Evolutionary conservation across 2,329 filamentous ascomycete genomes (phyloP), one percentile per base, ranked within the genome.

Genomic region (Aspergillus neotritici): DNA sequence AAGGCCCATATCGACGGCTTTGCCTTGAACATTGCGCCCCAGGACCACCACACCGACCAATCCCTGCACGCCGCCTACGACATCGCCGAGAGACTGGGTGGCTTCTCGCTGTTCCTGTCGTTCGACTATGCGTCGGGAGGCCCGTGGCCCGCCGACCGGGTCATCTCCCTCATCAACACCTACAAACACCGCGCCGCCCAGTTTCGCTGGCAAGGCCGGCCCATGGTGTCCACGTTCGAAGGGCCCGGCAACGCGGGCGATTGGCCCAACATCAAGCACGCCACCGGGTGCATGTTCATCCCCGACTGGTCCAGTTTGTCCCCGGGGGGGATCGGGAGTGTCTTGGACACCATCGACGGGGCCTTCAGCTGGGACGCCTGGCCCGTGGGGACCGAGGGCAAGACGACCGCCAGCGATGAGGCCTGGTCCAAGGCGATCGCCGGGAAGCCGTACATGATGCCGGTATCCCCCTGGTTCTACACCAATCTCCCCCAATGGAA

Each of bases 381-480:
- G 70, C 65, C 69, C 0, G 53, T 52, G 13, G 62, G 63, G 4
- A 59, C 62, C 25, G 46, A 61, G 5, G 64, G 66, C 21, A 68
- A 63, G 57, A 63, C 60, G 4, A 61, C 57, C n/a, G 53, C 62
- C 1, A 53, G 43, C n/a, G 70, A 73, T 32, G 50, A 64, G 36
- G 54, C 55, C 4, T 78, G 70, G 55, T 66, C 69, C 53, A 44
- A 50, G 2, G 56, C 52, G 2, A 48, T 69, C 2, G 32, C 37
- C 4, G 55, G 54, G 4, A 73, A 70, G 53, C 59, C 62, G 1
- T 73, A 67, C 46, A 76, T 78, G 68, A 76, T 76, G 73, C 69
- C 75, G 2, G 71, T 79, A 6, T 74, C 73, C 0, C 76, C 77
- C 0, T 80, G 76, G 77, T 77, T 71, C 58, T 76, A 62, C 59